Evolutionary conservation across 1,284 basidiomycete species (phyloP), one percentile per base, ranked within the genome.

Genomic region (Puccinia coronata): DNA sequence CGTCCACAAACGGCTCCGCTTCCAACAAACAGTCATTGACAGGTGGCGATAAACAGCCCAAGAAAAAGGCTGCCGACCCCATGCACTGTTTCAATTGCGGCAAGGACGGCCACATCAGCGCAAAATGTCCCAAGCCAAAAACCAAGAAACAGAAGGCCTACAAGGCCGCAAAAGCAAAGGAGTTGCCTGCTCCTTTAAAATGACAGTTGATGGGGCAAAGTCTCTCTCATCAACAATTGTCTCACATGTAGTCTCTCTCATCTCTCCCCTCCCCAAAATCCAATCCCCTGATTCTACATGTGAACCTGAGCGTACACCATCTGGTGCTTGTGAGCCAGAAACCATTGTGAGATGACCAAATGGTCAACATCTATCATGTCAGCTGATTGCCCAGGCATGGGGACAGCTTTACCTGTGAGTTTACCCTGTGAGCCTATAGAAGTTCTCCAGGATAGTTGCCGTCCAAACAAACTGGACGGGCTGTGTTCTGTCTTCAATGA

Each of bases 1-100:
- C 36, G 5, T 1, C 57, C 57, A 34, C 57, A 18, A 31, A 25
- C 23, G 34, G 31, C n/a, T n/a, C n/a, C n/a, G n/a, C n/a, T 67
- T 61, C 57, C 12, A 61, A 14, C 31, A 61, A 34, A 36, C 31
- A 16, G 18, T 1, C 57, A 12, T 34, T 31, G 12, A 31, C 31
- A 11, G 23, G 39, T 0, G 31, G 14, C n/a, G 25, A 47, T 9
- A n/a, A 31, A 4, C 31, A 34, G 51, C 16, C 23, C 20, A 73
- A 23, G 28, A 73, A 20, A 16, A 41, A 57, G 25, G 51, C 70
- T n/a, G 12, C 18, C 9, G 31, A 3, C 20, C 39, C n/a, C 23
- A 14, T 41, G 3, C 8, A 11, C 14, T 73, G 71, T 41, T 73
- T 53, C 39, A 73, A 73, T n/a, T 73, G 71, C 39, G n/a, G n/a